These are phyloP conservation scores for Alternaria gaisen DNA, from an alignment of 2,329 filamentous ascomycete species.

Conservation along the genomic window DNA sequence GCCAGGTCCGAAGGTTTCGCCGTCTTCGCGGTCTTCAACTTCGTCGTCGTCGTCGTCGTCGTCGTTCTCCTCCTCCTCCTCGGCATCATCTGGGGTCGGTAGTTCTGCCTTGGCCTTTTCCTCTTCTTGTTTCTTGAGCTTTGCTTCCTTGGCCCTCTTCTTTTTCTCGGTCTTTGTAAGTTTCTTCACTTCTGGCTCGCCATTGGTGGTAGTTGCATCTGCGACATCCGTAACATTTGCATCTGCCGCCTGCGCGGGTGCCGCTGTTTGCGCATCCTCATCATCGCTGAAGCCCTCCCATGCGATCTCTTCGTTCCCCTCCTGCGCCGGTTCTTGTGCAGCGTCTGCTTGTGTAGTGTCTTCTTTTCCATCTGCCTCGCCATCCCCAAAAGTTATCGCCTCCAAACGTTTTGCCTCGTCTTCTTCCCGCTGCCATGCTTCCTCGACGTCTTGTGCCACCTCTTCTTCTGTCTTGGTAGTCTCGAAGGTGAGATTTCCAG, in stretches of 20 bases:
- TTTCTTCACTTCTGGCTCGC: slow-evolving; percentile 15
- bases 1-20: slow-evolving; percentile 42
- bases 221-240: not conserved
- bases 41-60: slow-evolving; percentile 34
- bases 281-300: slow-evolving; percentile 44
- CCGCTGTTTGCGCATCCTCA: slow-evolving; percentile 8
- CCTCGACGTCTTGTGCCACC: slow-evolving; percentile 33
- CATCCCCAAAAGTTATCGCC: slow-evolving; percentile 28
- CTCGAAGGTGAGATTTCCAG: slow-evolving; percentile 60
- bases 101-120: slow-evolving; percentile 35
- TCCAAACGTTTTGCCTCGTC: slow-evolving; percentile 32
- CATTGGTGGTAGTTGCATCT: slow-evolving; percentile 47
- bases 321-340: not conserved
- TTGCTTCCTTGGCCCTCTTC: slow-evolving; percentile 23
- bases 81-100: slow-evolving; percentile 2
- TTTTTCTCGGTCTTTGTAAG: slow-evolving; percentile 26
- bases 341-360: not conserved
- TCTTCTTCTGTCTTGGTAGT: slow-evolving; percentile 42
- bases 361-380: slow-evolving; percentile 1
- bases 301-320: slow-evolving; percentile 23
- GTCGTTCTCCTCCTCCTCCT: slow-evolving; percentile 21
- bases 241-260: not conserved
- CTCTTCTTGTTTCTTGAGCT: slow-evolving; percentile 35
- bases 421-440: slow-evolving; percentile 32
- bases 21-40: slow-evolving; percentile 27